Conservation (phyloP, 2,329 filamentous ascomycete species). For the Aurifilum marmelostoma region DNA sequence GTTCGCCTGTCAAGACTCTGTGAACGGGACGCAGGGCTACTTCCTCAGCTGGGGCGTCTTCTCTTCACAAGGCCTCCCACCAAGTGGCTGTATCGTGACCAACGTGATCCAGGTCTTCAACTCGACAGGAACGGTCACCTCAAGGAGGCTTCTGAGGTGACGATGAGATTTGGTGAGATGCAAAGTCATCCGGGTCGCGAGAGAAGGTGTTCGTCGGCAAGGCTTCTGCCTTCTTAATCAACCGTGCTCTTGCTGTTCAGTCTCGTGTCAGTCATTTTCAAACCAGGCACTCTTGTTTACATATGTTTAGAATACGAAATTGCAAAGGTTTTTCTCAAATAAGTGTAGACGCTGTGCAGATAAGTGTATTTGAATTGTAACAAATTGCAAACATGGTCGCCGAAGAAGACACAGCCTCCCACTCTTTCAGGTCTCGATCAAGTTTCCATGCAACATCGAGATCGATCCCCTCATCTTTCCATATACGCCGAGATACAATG, state of each 20-base stretch:
- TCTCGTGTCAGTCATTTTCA: neutral
- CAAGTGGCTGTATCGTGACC: slow-evolving; percentile 10
- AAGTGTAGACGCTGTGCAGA: no score
- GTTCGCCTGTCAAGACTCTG: slow-evolving; percentile 21
- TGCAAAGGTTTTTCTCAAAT: neutral
- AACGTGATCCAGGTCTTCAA: slow-evolving; percentile 11
- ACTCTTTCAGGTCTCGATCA: no score
- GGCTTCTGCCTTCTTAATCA: neutral
- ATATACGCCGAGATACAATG: no score
- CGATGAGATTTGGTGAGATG: neutral
- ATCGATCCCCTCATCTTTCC: no score
- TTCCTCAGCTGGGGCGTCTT: slow-evolving; percentile 25
- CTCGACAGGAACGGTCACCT: neutral
- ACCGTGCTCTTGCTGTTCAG: neutral
- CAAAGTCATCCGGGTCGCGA: neutral
- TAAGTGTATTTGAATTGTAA: no score
- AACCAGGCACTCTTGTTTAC: neutral
- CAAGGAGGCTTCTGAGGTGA: neutral
- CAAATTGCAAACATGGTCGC: no score
- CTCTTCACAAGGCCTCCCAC: neutral
- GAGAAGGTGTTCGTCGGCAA: neutral
- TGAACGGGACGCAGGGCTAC: slow-evolving; percentile 5
- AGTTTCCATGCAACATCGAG: no score
- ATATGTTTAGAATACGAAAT: no score
- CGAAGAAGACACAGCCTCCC: no score